A percentile compares a stretch with the other conserved stretches of the same genome.
Evolutionary conservation across 768 basidiomycete genomes (phyloP).

Genomic region (Hypholoma sublateritium): DNA sequence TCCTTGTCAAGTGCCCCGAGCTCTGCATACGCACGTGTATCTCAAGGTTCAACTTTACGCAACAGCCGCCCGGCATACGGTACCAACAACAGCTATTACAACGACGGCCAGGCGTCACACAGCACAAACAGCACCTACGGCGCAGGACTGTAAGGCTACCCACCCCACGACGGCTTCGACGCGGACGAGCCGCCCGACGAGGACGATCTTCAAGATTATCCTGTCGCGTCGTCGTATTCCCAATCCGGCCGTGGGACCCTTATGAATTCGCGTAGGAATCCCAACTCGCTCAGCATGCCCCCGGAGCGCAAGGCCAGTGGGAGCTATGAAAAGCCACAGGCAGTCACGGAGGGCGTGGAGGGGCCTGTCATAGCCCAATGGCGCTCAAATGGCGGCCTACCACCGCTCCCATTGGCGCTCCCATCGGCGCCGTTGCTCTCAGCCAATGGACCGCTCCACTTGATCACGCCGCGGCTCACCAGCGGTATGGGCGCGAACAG

Average conservation of each 20-base stretch:
- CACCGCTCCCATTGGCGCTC: slow-evolving; percentile 34
- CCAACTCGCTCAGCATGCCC: slow-evolving; percentile 57
- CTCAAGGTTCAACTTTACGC: slow-evolving; percentile 20
- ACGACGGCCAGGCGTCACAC: slow-evolving; percentile 35
- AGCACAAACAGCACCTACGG: slow-evolving; percentile 27
- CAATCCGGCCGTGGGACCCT: slow-evolving; percentile 78
- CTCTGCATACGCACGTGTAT: slow-evolving; percentile 32
- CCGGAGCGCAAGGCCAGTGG: slow-evolving; percentile 51
- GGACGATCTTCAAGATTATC: slow-evolving; percentile 77
- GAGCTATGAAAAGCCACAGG: slow-evolving; percentile 56
- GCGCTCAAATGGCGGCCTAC: slow-evolving; percentile 47
- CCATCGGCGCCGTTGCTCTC: slow-evolving; percentile 25
- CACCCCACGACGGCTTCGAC: slow-evolving; percentile 69
- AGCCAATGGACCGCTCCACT: slow-evolving; percentile 33
- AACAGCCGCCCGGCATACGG: slow-evolving; percentile 27
- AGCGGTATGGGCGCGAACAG: slow-evolving; percentile 43
- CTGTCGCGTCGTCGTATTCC: slow-evolving; percentile 40
- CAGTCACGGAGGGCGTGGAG: slow-evolving; percentile 67
- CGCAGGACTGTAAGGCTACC: slow-evolving; percentile 53
- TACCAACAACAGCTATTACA: slow-evolving; percentile 15
- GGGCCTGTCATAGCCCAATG: slow-evolving; percentile 65
- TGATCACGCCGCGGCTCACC: slow-evolving; percentile 46
- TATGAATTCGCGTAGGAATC: slow-evolving; percentile 52
- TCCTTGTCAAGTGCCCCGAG: slow-evolving; percentile 23
- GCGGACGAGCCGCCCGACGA: slow-evolving; percentile 73